These are phyloP conservation scores for Hippophae tibetana DNA, from an alignment of 306 rosid species.

Conservation along the genomic window DNA sequence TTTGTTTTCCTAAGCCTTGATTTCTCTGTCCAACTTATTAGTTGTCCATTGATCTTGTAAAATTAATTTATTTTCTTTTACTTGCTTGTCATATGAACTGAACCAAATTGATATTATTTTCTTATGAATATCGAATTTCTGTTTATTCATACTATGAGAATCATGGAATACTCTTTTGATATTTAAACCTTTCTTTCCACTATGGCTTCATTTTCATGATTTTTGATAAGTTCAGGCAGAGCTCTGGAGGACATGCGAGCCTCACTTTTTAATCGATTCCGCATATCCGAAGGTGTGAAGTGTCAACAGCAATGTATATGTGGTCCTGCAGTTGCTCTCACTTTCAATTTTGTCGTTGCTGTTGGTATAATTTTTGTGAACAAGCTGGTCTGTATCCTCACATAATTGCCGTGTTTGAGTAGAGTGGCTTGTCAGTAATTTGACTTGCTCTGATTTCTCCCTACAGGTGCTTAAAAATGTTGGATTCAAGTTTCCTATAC, in stretches of 20 bases:
- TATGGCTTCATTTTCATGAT: neutral
- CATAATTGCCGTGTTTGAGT: too few species aligned
- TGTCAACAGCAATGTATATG: slow-evolving; percentile 58
- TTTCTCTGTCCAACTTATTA: too few species aligned
- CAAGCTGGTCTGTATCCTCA: slow-evolving; percentile 53
- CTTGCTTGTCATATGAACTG: too few species aligned
- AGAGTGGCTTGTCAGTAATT: too few species aligned
- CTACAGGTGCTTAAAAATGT: slow-evolving; percentile 73
- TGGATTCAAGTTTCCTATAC: slow-evolving; percentile 62
- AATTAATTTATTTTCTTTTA: too few species aligned
- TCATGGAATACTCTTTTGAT: neutral
- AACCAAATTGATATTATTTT: too few species aligned
- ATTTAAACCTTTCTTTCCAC: slow-evolving; percentile 1
- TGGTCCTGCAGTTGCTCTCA: slow-evolving; percentile 65
- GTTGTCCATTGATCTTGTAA: too few species aligned
- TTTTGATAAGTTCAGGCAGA: slow-evolving; percentile 36
- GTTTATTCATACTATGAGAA: neutral
- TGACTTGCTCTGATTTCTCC: neutral
- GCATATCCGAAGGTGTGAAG: slow-evolving; percentile 54
- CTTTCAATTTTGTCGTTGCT: slow-evolving; percentile 76
- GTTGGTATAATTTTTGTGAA: slow-evolving; percentile 71
- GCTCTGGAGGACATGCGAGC: slow-evolving; percentile 64
- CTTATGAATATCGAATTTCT: too few species aligned
- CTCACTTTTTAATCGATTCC: slow-evolving; percentile 49
- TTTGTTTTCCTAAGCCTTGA: too few species aligned